Evolutionary conservation across 1,139 yeast genomes (phyloP).

Genomic region (Magnusiomyces sp.): DNA sequence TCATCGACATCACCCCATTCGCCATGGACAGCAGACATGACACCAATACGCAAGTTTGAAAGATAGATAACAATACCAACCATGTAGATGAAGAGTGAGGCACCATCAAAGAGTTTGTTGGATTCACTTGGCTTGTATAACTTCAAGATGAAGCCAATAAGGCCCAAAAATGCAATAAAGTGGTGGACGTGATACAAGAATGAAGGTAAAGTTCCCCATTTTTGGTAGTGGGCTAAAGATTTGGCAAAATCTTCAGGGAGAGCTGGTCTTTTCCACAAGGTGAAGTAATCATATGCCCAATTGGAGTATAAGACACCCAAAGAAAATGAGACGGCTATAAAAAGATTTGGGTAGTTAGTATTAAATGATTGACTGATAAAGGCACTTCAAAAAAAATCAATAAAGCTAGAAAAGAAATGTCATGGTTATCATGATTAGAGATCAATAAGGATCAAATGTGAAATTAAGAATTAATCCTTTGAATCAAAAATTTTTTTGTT

Average conservation of each 20-base stretch:
- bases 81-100: conserved; percentile 63
- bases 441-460: no score
- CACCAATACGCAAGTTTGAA: conserved; percentile 79
- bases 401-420: not conserved
- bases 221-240: conserved; percentile 65
- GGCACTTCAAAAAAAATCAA: not conserved
- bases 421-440: no score
- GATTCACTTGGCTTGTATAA: conserved; percentile 81
- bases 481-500: no score
- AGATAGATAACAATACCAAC: conserved; percentile 68
- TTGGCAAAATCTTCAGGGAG: conserved; percentile 46
- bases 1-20: conserved; percentile 92
- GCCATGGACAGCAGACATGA: conserved; percentile 57
- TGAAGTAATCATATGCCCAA: conserved; percentile 70
- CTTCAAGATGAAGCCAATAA: conserved; percentile 66
- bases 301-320: conserved; percentile 73
- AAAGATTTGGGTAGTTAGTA: not conserved
- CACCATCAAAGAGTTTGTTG: conserved; percentile 82
- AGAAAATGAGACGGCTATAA: conserved; percentile 53
- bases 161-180: conserved; percentile 50
- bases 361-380: not conserved
- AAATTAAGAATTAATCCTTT: no score
- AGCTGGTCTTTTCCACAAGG: conserved; percentile 58
- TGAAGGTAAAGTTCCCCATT: conserved; percentile 59
- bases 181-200: conserved; percentile 56